phyloP scores from a whole-genome alignment of 2,329 filamentous ascomycete genomes.

The Chaetomium olivaceum region DNA sequence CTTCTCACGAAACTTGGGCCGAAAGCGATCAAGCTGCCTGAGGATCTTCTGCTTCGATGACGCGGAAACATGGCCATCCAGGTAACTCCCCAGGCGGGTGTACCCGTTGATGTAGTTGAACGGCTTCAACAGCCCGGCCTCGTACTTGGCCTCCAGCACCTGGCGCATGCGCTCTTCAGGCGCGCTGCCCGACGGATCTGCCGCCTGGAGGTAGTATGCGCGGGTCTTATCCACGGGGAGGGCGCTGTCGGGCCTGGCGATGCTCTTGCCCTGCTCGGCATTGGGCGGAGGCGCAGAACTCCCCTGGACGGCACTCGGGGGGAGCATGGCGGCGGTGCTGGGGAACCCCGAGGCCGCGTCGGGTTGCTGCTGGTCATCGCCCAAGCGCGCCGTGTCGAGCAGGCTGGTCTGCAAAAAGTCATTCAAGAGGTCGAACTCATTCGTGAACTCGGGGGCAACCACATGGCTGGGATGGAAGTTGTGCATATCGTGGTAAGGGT shows the following conservation, averaged over 20 bases:
- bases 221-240: slow-evolving; percentile 69
- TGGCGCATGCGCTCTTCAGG: slow-evolving; percentile 96
- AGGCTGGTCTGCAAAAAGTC: slow-evolving; percentile 93
- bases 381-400: slow-evolving; percentile 72
- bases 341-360: slow-evolving; percentile 52
- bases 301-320: slow-evolving; percentile 41
- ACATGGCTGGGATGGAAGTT: slow-evolving; percentile 92
- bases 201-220: slow-evolving; percentile 96
- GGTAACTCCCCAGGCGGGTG: slow-evolving; percentile 82
- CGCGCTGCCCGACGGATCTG: slow-evolving; percentile 82
- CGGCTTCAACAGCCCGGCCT: slow-evolving; percentile 88
- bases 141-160: slow-evolving; percentile 91
- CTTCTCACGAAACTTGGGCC: slow-evolving; percentile 93
- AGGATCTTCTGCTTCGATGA: slow-evolving; percentile 87
- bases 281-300: slow-evolving; percentile 52
- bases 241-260: slow-evolving; percentile 61
- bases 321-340: slow-evolving; percentile 38
- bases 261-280: slow-evolving; percentile 53
- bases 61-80: slow-evolving; percentile 83
- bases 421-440: slow-evolving; percentile 95
- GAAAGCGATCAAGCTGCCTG: slow-evolving; percentile 86
- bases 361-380: slow-evolving; percentile 61
- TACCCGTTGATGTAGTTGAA: slow-evolving; percentile 99
- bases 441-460: slow-evolving; percentile 88
- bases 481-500: slow-evolving; percentile 91